Evolutionary conservation across 2,329 filamentous ascomycete species (phyloP), one percentile per base, ranked within the genome.

Genomic region (Diaporthe eres): DNA sequence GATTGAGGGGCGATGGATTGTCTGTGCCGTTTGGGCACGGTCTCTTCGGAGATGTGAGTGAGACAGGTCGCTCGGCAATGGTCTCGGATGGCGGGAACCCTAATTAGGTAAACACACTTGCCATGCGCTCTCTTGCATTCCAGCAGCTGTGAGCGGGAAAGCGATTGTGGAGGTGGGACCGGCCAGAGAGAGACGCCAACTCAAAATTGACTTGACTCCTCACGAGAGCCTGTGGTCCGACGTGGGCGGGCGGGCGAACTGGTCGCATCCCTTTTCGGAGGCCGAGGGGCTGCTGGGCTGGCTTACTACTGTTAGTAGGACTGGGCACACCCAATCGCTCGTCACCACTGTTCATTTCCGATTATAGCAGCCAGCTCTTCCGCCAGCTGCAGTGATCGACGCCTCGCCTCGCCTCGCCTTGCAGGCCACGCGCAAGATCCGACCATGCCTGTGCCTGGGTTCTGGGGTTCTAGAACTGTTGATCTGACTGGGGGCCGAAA

Each of bases 371-470:
- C 34, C n/a, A n/a, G n/a, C 34, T 39, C 28, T 51, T 42, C 49
- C 22, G 34, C 49, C 49, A 70, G 65, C 65, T 70, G 65, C 65
- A 70, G 65, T 70, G 65, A 70, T 70, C 49, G 63, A 22, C 63
- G 47, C 47, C 61, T 49, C 25, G 61, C 61, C 63, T 68, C 63
- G 63, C 63, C 63, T 53, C 25, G 63, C 63, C 63, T 37, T 28
- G 65, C 47, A 70, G 65, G n/a, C 47, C 60, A 65, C 42, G 60
- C 37, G 58, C 37, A 25, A 61, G 58, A 60, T 60, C 13, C 34
- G 57, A 9, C 34, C 34, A 22, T 39, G 19, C 34, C 22, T 60
- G 31, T 58, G 22, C 44, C 61, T 67, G 42, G 61, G 61, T 67
- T 51, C 63, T 25, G 31, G 47, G 63, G 65, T 70, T 70, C 65